A percentile compares a stretch with the other conserved stretches of the same genome.
Conservation (phyloP, 768 basidiomycete species). For the Lactarius quietus region DNA sequence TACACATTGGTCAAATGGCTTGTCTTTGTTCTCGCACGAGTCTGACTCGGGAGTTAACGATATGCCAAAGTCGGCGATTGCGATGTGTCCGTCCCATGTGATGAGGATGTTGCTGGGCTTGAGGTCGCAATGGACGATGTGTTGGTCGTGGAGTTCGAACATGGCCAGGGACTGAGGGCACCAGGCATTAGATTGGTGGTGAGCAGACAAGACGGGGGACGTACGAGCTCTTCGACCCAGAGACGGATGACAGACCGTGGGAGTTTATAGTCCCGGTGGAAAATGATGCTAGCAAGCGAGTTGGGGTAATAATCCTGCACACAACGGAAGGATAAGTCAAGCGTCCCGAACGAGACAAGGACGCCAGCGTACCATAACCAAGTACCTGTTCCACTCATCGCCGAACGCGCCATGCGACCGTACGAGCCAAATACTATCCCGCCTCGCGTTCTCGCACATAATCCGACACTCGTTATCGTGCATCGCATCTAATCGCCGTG, state of each 20-base stretch:
- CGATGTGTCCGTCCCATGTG: constrained; percentile 21
- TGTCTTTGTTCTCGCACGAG: background rate
- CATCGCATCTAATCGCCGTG: background rate
- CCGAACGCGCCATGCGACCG: constrained; percentile 5
- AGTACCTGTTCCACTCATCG: constrained; percentile 17
- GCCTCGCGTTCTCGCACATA: constrained; percentile 4
- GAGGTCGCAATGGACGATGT: constrained; percentile 48
- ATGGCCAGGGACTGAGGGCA: constrained; percentile 18
- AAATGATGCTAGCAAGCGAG: constrained; percentile 14
- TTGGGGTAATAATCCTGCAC: constrained; percentile 22
- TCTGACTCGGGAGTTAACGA: background rate
- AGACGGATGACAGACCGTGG: background rate
- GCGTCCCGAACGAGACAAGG: background rate
- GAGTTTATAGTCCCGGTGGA: background rate
- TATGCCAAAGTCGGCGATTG: constrained; percentile 26
- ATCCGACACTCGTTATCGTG: constrained; percentile 8
- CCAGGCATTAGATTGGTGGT: no score
- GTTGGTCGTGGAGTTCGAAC: constrained; percentile 37
- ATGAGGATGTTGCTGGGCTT: constrained; percentile 40
- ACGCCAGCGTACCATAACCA: constrained; percentile 19
- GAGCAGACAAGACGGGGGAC: background rate
- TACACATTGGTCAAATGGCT: background rate
- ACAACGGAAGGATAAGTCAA: background rate
- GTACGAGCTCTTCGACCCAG: constrained; percentile 20
- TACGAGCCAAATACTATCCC: constrained; percentile 2